Percentiles rank a stretch among this genome's conserved stretches.
Evolutionary conservation across 2,329 filamentous ascomycete genomes (phyloP).

Genomic region (Aspergillus hiratsukae): DNA sequence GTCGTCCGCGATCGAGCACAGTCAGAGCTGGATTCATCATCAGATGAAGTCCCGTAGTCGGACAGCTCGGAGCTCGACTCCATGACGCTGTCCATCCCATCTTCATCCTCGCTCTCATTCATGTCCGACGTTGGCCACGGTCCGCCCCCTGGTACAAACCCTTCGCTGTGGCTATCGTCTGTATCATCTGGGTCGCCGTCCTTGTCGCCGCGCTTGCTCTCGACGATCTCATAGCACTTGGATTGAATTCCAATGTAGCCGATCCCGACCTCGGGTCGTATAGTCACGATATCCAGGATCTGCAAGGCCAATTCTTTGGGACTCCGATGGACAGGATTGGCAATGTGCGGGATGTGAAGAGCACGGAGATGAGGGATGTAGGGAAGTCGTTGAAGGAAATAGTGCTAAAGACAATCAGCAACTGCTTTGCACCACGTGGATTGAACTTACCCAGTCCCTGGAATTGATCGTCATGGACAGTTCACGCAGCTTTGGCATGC

Average conservation of each 20-base stretch:
- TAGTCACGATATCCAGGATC: slow-evolving; percentile 70
- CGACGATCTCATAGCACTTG: slow-evolving; percentile 79
- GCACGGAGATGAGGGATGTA: slow-evolving; percentile 66
- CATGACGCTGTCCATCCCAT: slow-evolving; percentile 23
- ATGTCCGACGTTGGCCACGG: slow-evolving; percentile 41
- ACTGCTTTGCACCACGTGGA: slow-evolving; percentile 1
- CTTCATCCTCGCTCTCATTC: slow-evolving; percentile 44
- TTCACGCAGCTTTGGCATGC: slow-evolving; percentile 67
- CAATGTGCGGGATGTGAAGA: slow-evolving; percentile 65
- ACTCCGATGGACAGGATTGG: slow-evolving; percentile 59
- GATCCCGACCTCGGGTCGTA: slow-evolving; percentile 70
- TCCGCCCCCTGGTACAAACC: slow-evolving; percentile 42
- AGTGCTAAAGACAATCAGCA: slow-evolving; percentile 53
- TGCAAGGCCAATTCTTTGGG: slow-evolving; percentile 69
- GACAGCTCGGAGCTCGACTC: slow-evolving; percentile 19
- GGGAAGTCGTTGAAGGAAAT: slow-evolving; percentile 70
- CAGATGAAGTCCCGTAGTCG: slow-evolving; percentile 22
- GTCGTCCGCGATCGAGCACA: slow-evolving; percentile 36
- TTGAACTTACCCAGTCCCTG: slow-evolving; percentile 66
- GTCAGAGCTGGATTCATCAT: slow-evolving; percentile 43
- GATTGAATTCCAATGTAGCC: slow-evolving; percentile 71
- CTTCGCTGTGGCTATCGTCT: slow-evolving; percentile 45
- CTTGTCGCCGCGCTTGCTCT: slow-evolving; percentile 45
- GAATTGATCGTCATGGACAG: slow-evolving; percentile 69
- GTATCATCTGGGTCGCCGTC: slow-evolving; percentile 31